Evolutionary conservation across 768 basidiomycete genomes (phyloP), one percentile per base, ranked within the genome.

Genomic region (Lentinula lateritia): DNA sequence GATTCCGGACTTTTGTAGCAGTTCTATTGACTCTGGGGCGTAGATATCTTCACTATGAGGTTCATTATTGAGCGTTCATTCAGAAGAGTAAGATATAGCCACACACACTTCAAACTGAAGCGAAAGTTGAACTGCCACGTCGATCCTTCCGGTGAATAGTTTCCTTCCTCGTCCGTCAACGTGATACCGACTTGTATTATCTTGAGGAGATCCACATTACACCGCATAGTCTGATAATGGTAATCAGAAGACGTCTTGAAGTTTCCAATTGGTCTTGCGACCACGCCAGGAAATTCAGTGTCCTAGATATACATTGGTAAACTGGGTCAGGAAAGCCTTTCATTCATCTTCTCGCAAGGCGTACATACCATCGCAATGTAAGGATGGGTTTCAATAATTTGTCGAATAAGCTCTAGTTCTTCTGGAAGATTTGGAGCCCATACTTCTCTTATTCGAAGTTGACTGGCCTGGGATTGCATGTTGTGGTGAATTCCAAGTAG

Each of bases 41-140:
- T 91, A 98, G 93, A 98, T 98, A 76, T 99, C 97, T 59, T 97
- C 92, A 68, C 95, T 98, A 71, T 61, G 54, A 56, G 68, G 63
- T 65, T 64, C 61, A 50, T 23, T 23, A 53, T 48, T 28, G 23
- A 61, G 32, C 18, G 16, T 46, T 48, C 64, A 62, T 65, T 63
- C 66, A 42, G 50, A 42, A 39, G 15, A 43, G 42, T 23, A 32
- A 52, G 28, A 35, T 56, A 32, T 53, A 48, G n/a, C 36, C 28
- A 52, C 12, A 78, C 89, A 66, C 70, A 95, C 96, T 84, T 84
- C 64, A 95, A 76, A 73, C 85, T 92, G 74, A 98, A 99, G 70
- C 83, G 85, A 79, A 99, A 98, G 74, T 99, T 99, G 78, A 99
- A 99, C 74, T 99, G 97, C 97, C 97, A 99, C 58, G 95, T 97